Evolutionary conservation across 2,329 filamentous ascomycete species (phyloP).

Genomic region (Trichoderma guizhouense): DNA sequence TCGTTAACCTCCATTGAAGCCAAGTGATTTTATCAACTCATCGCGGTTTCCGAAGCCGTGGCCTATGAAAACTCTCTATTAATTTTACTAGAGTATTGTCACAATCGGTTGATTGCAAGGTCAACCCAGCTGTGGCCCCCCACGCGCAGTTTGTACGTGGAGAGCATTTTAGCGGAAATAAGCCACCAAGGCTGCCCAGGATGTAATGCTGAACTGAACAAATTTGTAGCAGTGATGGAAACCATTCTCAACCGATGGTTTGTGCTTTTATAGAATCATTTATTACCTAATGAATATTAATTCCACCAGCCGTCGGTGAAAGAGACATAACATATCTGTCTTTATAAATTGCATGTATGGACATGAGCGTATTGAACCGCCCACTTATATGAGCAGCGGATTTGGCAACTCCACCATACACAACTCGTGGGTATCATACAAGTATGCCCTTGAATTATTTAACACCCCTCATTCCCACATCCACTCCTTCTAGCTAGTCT

Average conservation of each 20-base stretch:
- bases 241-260: too few species aligned
- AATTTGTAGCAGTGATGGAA: too few species aligned
- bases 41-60: accelerated
- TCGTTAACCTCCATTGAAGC: too few species aligned
- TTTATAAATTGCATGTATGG: not conserved
- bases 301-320: not conserved
- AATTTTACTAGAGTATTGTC: too few species aligned
- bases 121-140: not conserved
- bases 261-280: too few species aligned
- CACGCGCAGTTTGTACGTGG: not conserved
- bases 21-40: too few species aligned
- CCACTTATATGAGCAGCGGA: not conserved
- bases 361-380: not conserved
- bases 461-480: not conserved
- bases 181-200: not conserved
- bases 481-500: too few species aligned
- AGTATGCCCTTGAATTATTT: not conserved
- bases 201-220: not conserved
- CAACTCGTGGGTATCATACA: not conserved
- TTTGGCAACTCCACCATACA: not conserved
- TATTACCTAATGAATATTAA: too few species aligned
- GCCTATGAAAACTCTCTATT: too few species aligned
- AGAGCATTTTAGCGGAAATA: not conserved
- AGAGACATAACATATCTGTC: not conserved
- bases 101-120: not conserved